Percentiles rank a stretch among this genome's conserved stretches.
These are phyloP conservation scores for Saturnispora sekii DNA, from an alignment of 805 yeast species.

Conservation along the genomic window DNA sequence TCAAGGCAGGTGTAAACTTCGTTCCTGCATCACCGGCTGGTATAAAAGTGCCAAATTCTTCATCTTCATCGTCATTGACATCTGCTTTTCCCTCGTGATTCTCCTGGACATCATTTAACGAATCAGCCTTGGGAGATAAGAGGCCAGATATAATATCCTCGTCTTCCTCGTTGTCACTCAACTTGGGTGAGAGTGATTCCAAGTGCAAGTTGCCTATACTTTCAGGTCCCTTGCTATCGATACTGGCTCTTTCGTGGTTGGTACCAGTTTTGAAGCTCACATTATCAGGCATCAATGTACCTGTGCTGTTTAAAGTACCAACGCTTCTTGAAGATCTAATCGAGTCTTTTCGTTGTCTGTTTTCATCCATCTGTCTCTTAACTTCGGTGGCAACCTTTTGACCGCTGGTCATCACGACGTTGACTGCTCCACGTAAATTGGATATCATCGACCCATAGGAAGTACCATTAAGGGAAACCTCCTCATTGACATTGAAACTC, in stretches of 20 bases:
- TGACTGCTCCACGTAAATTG: constrained; percentile 78
- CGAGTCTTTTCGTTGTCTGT: constrained; percentile 27
- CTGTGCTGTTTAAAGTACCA: constrained; percentile 1
- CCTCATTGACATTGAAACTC: constrained; percentile 56
- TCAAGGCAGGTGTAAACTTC: constrained; percentile 3
- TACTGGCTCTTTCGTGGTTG: constrained; percentile 3
- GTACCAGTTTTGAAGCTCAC: neutral
- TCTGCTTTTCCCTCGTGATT: neutral
- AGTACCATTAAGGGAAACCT: constrained; percentile 29
- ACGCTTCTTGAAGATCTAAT: constrained; percentile 6
- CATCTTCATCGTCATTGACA: too few species aligned
- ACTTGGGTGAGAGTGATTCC: neutral
- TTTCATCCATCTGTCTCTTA: constrained; percentile 76
- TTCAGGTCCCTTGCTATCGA: constrained; percentile 11
- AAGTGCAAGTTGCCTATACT: constrained; percentile 6
- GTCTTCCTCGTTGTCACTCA: constrained; percentile 7
- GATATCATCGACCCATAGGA: constrained; percentile 30
- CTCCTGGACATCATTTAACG: neutral
- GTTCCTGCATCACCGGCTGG: constrained; percentile 21
- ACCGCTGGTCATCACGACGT: constrained; percentile 87
- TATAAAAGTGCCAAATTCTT: constrained; percentile 27
- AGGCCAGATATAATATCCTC: constrained; percentile 4
- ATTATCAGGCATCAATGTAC: neutral
- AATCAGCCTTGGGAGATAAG: constrained; percentile 2
- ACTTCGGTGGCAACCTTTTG: constrained; percentile 85